Conservation (phyloP, 305 asterid species). For the Rubia balearica region DNA sequence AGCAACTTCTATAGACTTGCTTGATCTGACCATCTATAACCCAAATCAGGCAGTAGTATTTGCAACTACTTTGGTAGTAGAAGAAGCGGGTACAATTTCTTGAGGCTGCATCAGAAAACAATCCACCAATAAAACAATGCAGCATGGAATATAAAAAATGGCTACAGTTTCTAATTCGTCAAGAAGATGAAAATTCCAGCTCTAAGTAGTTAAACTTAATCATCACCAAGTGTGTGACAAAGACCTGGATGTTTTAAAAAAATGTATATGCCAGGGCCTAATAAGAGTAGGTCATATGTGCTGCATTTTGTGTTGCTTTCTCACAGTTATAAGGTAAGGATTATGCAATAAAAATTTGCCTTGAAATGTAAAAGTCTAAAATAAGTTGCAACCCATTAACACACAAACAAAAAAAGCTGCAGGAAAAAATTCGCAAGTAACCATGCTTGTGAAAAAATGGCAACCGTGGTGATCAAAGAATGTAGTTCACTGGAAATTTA, state of each 20-base stretch:
- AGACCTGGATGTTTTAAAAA: neutral
- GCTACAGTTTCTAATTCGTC: too few species aligned
- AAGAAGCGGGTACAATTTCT: constrained; percentile 17
- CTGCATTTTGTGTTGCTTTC: neutral
- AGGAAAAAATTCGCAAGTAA: neutral
- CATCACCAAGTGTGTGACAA: neutral
- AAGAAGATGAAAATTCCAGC: neutral
- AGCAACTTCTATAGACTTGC: neutral
- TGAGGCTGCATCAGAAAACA: constrained; percentile 43
- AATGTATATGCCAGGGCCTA: neutral
- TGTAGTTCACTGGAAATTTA: neutral
- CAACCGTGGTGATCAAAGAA: neutral
- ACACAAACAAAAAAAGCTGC: neutral
- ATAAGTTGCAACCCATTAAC: neutral
- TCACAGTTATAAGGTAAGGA: neutral
- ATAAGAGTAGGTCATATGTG: neutral
- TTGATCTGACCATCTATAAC: neutral
- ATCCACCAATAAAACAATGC: constrained; percentile 7
- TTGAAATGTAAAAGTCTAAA: neutral
- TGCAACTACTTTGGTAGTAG: constrained; percentile 31
- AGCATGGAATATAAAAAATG: neutral
- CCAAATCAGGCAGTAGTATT: constrained; percentile 32
- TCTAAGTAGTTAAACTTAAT: neutral
- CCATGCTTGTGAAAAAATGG: neutral
- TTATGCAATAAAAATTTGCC: neutral